Base-by-base conservation (phyloP, 2,329 filamentous ascomycete species). In the Aureobasidium sp. region DNA sequence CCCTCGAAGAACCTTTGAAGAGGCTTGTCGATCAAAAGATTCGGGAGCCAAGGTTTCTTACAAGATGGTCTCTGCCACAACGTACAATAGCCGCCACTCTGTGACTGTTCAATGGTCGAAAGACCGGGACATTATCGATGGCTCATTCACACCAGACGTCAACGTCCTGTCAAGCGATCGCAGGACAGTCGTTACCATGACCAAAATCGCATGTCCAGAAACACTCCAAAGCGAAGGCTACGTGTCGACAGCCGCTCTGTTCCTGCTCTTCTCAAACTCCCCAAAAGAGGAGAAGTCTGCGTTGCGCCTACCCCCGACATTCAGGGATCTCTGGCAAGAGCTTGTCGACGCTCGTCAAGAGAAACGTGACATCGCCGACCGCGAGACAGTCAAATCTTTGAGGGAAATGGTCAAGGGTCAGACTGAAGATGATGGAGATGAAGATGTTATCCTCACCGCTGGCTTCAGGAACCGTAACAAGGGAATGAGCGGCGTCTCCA, bases 241-340 rank as follows among this genome's bases (percentile, higher is more conserved):
- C 67, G 82, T 94, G 45, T 89, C 91, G 6, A 96, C 91, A 0
- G 81, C 85, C 14, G 90, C 89, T 1, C 76, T 99, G 1, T 97
- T 96, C 71, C 81, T 89, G 44, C 80, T 96, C 0, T 96, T 91
- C 66, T 85, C 85, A 1, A 82, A 83, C n/a, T 89, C 86, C 17
- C 75, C 84, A 0, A 94, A 90, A 68, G 93, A 97, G 69, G 91
- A 95, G 65, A 97, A 95, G 72, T 84, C 90, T 2, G 88, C 87
- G 63, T 73, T 96, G 65, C 84, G 89, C 56, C 78, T 99, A 17
- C 90, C 92, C 4, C 80, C 87, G 0, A 81, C 84, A 1, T 99
- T 91, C 89, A 86, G 90, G 71, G 89, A 96, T 66, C 77, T 97
- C 1, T 97, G 92, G 86, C 81, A 82, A 11, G 91, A 97, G 70